phyloP scores from a whole-genome alignment of 208 protist genomes.

The Leishmania arabica region DNA sequence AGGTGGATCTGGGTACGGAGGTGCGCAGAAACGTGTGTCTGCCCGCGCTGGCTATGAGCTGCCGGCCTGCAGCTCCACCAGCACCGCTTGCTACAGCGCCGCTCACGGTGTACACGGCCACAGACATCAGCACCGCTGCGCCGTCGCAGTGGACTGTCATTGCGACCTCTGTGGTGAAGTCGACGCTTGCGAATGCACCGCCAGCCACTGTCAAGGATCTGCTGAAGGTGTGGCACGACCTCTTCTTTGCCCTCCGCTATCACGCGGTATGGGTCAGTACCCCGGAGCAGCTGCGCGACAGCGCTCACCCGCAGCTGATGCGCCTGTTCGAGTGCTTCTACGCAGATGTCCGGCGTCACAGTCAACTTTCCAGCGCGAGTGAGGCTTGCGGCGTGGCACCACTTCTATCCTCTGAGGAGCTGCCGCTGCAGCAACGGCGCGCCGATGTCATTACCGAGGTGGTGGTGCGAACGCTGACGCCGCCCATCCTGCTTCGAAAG shows the following conservation, averaged over 20 bases:
- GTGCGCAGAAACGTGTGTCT: conserved; percentile 14
- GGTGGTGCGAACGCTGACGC: conserved; percentile 28
- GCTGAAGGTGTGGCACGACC: conserved; percentile 53
- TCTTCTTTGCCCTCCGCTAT: conserved; percentile 43
- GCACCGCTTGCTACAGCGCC: not conserved
- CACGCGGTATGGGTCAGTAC: conserved; percentile 22
- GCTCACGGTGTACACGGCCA: not conserved
- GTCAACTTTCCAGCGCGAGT: not conserved
- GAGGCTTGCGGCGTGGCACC: not conserved
- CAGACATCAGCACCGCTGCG: conserved; percentile 13
- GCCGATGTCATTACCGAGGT: not conserved
- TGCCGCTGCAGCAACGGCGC: not conserved
- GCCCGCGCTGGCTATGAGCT: not conserved
- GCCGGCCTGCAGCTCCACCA: not conserved
- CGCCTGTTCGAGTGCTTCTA: conserved; percentile 29
- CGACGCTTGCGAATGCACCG: not conserved
- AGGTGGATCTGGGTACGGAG: conserved; percentile 1
- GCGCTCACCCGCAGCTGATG: conserved; percentile 26
- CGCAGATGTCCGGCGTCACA: conserved; percentile 7
- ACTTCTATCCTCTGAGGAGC: not conserved
- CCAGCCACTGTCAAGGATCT: not conserved
- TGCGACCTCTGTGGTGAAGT: not conserved
- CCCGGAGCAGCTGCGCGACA: conserved; percentile 6
- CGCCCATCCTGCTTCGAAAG: conserved; percentile 42
- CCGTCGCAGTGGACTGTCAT: conserved; percentile 13